Evolutionary conservation across 192 early-diverging fungal genomes (phyloP).

Genomic region (Podila clonocystis): DNA sequence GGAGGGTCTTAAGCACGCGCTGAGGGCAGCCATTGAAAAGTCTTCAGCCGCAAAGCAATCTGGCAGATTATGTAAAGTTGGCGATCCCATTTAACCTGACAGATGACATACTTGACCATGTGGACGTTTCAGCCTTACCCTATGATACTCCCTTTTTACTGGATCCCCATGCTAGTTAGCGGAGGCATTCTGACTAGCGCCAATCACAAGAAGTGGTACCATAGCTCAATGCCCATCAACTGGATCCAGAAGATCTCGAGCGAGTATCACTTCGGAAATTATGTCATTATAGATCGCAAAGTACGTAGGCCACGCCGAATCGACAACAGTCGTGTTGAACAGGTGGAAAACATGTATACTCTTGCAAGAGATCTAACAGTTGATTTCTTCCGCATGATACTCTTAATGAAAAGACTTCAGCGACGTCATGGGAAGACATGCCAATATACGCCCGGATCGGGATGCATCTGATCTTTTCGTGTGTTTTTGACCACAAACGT

Average conservation of each 20-base stretch:
- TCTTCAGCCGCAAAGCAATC: slow-evolving; percentile 13
- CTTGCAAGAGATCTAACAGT: neutral
- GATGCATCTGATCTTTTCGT: slow-evolving; percentile 61
- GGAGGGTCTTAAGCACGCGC: slow-evolving; percentile 30
- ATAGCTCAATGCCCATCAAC: slow-evolving; percentile 45
- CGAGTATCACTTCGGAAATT: slow-evolving; percentile 56
- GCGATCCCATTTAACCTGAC: neutral
- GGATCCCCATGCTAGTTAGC: slow-evolving; percentile 8
- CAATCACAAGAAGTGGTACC: slow-evolving; percentile 46
- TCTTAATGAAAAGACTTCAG: slow-evolving; percentile 34
- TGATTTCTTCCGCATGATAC: neutral
- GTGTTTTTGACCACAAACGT: slow-evolving; percentile 51
- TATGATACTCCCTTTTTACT: neutral
- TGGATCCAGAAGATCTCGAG: slow-evolving; percentile 53
- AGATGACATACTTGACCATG: neutral
- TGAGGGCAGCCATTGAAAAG: slow-evolving; percentile 24
- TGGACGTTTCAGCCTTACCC: too few species aligned
- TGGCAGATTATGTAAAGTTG: slow-evolving; percentile 26
- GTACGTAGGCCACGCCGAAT: slow-evolving; percentile 9
- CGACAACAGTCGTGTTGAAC: too few species aligned
- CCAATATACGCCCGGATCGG: slow-evolving; percentile 62
- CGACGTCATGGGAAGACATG: slow-evolving; percentile 61
- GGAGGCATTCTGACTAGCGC: slow-evolving; percentile 49
- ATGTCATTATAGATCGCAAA: slow-evolving; percentile 48
- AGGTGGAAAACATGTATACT: too few species aligned